phyloP scores from a whole-genome alignment of 2,329 filamentous ascomycete species.

The Bipolaris cookei region DNA sequence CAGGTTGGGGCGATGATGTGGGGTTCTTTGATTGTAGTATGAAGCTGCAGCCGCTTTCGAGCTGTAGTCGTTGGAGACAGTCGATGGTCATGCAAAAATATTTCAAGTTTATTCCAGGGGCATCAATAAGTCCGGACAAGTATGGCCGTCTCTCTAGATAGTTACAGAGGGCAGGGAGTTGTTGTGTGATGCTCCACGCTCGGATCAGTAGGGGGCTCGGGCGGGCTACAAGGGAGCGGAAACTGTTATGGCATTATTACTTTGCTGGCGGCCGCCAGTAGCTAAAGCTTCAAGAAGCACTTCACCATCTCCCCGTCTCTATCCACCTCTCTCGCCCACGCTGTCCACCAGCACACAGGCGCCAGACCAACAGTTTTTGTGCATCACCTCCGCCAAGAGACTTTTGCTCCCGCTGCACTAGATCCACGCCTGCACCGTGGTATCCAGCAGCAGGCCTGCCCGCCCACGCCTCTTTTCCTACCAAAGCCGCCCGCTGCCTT shows the following conservation, averaged over 20 bases:
- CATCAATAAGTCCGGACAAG: too few relatives aligned
- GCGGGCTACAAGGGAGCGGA: constrained; percentile 26
- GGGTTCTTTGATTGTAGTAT: not conserved
- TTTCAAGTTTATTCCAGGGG: too few relatives aligned
- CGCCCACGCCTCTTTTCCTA: constrained; percentile 24
- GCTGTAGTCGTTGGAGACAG: not conserved
- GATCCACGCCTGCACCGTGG: constrained; percentile 49
- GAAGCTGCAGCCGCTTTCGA: not conserved
- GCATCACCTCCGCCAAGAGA: constrained; percentile 15
- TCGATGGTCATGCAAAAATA: not conserved
- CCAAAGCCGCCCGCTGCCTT: constrained; percentile 17
- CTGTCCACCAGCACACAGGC: constrained; percentile 20
- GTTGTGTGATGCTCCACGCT: constrained; percentile 20
- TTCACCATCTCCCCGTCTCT: constrained; percentile 11
- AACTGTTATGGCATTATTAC: constrained; percentile 19
- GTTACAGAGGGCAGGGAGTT: constrained; percentile 13
- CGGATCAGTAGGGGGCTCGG: constrained; percentile 12
- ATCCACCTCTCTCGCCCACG: constrained; percentile 15
- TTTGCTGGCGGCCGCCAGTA: constrained; percentile 13
- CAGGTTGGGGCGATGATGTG: not conserved
- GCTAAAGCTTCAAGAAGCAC: constrained; percentile 26
- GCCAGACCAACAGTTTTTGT: constrained; percentile 16
- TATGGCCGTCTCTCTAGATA: too few relatives aligned
- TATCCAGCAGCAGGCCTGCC: constrained; percentile 24
- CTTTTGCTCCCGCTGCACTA: constrained; percentile 23